Conservation (phyloP, 2,329 filamentous ascomycete genomes). For the Neonectria faginata region DNA sequence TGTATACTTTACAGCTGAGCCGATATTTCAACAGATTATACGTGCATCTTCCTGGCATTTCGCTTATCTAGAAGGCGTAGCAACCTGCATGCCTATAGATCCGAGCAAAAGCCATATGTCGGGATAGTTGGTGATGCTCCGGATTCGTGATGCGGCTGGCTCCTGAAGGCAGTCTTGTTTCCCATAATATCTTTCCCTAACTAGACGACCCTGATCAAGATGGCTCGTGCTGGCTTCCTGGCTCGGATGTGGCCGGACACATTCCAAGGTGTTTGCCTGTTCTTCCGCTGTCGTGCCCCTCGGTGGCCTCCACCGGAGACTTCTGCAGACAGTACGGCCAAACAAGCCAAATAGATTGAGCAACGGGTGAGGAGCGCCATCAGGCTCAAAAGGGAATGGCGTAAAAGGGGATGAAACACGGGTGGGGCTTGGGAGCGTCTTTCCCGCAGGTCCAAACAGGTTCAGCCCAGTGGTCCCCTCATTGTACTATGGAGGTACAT, state of each 20-base stretch:
- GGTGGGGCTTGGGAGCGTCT: slow-evolving; percentile 34
- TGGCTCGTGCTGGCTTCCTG: slow-evolving; percentile 8
- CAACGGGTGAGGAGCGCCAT: slow-evolving; percentile 11
- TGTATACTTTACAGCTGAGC: background rate
- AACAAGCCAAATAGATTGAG: slow-evolving; percentile 9
- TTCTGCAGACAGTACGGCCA: background rate
- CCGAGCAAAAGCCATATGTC: background rate
- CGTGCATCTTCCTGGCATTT: background rate
- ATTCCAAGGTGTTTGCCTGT: slow-evolving; percentile 14
- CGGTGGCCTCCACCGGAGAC: background rate
- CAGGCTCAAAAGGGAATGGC: slow-evolving; percentile 35
- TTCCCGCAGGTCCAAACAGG: slow-evolving; percentile 14
- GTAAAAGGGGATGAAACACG: slow-evolving; percentile 37
- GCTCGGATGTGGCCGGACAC: slow-evolving; percentile 9
- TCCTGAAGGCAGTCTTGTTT: background rate
- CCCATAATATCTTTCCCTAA: background rate
- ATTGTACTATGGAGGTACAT: slow-evolving; percentile 14
- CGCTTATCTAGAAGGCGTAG: background rate
- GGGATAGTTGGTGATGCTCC: background rate
- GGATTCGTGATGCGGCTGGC: background rate
- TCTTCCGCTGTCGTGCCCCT: background rate
- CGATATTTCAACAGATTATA: background rate
- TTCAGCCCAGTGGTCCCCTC: slow-evolving; percentile 12
- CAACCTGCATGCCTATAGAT: background rate
- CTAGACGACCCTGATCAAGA: background rate